Percentiles rank a stretch among this genome's conserved stretches.
phyloP scores from a whole-genome alignment of 139 green algal genomes.

The Edaphochlamys debaryana region DNA sequence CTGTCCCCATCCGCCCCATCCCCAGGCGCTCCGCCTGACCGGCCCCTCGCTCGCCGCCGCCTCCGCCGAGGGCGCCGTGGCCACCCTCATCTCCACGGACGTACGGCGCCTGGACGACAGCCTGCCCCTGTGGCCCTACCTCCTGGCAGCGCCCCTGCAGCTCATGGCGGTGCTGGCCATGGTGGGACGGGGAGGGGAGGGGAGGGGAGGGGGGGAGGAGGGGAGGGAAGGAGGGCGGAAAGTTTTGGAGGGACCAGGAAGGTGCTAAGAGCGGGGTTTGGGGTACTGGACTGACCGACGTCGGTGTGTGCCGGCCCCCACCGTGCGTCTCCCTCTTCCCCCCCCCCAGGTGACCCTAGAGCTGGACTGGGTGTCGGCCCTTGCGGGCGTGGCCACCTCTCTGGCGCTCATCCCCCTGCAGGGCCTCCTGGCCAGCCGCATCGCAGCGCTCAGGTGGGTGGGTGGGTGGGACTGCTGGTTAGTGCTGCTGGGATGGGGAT shows the following conservation, averaged over 20 bases:
- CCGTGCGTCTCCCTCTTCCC: not conserved
- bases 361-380: slow-evolving; percentile 61
- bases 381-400: slow-evolving; percentile 60
- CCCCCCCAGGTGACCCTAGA: slow-evolving; percentile 29
- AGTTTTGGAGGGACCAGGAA: too few species aligned
- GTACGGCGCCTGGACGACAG: slow-evolving; percentile 81
- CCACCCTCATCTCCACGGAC: slow-evolving; percentile 57
- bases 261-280: too few species aligned
- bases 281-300: too few species aligned
- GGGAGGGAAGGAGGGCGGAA: not conserved
- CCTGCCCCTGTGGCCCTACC: slow-evolving; percentile 68
- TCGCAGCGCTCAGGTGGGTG: not conserved
- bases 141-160: slow-evolving; percentile 67
- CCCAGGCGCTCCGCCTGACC: too few species aligned
- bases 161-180: slow-evolving; percentile 72
- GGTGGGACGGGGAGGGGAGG: slow-evolving; percentile 64
- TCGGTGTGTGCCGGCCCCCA: not conserved
- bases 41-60: too few species aligned
- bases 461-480: too few species aligned
- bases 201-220: slow-evolving; percentile 33
- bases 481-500: too few species aligned
- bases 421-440: not conserved
- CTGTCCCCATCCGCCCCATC: not conserved
- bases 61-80: not conserved
- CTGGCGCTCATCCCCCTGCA: slow-evolving; percentile 55